These are phyloP conservation scores for Mycena kentingensis DNA, from an alignment of 768 basidiomycete species.

Conservation along the genomic window DNA sequence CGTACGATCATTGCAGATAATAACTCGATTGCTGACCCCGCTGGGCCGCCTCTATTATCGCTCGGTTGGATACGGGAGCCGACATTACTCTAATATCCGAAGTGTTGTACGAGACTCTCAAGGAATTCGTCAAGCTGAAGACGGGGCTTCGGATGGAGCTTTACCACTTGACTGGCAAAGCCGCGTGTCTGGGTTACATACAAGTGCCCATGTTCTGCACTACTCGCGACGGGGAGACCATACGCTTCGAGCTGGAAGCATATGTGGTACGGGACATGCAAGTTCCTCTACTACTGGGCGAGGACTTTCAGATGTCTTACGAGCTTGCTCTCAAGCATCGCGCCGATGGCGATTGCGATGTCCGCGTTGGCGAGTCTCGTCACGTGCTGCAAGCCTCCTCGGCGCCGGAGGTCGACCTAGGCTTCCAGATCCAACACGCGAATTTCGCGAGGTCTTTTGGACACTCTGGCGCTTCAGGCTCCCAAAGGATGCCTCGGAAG, in stretches of 20 bases:
- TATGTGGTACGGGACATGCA: conserved; percentile 30
- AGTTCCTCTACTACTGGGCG: conserved; percentile 31
- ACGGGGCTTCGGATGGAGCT: conserved; percentile 15
- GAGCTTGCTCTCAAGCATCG: conserved; percentile 20
- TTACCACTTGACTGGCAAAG: conserved; percentile 10
- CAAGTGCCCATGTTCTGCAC: conserved; percentile 10
- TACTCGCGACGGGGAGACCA: not conserved
- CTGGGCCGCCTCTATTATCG: not conserved
- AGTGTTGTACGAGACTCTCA: not conserved
- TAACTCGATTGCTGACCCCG: not conserved
- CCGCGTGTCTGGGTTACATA: conserved; percentile 23
- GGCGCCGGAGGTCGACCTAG: not conserved
- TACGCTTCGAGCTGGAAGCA: conserved; percentile 23
- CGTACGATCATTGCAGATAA: conserved; percentile 1
- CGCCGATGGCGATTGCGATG: conserved; percentile 3
- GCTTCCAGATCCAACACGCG: not conserved
- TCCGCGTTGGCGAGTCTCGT: conserved; percentile 1
- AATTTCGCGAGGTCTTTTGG: not conserved
- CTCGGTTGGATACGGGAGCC: conserved; percentile 6
- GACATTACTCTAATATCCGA: conserved; percentile 7
- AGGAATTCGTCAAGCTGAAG: not conserved
- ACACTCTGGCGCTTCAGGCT: not conserved
- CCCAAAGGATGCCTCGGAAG: no score
- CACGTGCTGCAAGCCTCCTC: not conserved
- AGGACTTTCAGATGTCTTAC: conserved; percentile 30